Percentiles rank a stretch among this genome's conserved stretches.
Evolutionary conservation across 176 grass and related monocot genomes (phyloP).

Genomic region (Carex cristatella): DNA sequence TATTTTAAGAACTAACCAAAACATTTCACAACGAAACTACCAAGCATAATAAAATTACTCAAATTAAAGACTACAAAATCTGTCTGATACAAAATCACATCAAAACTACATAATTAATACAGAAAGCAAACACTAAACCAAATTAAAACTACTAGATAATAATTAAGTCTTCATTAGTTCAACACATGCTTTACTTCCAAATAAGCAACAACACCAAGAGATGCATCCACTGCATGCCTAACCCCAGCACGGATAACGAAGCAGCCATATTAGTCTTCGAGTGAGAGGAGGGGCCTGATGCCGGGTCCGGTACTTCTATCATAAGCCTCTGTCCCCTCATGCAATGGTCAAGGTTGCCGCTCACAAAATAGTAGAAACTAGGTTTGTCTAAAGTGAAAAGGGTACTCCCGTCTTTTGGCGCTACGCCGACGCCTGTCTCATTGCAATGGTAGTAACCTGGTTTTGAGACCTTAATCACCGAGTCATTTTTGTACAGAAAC

Average conservation of each 20-base stretch:
- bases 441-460: slow-evolving; percentile 84
- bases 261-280: not conserved
- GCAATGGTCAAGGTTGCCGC: slow-evolving; percentile 50
- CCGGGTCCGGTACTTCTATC: slow-evolving; percentile 27
- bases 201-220: slow-evolving; percentile 4
- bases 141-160: not conserved
- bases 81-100: not conserved
- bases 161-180: not conserved
- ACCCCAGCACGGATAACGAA: slow-evolving; percentile 5
- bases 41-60: not conserved
- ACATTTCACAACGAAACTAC: not conserved
- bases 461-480: slow-evolving; percentile 52
- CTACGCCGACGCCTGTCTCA: slow-evolving; percentile 7
- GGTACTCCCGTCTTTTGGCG: slow-evolving; percentile 43
- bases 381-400: slow-evolving; percentile 42
- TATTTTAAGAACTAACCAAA: not conserved
- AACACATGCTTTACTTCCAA: slow-evolving; percentile 1
- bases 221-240: not conserved
- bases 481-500: slow-evolving; percentile 81
- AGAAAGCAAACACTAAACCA: not conserved
- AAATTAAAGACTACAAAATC: not conserved
- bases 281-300: not conserved
- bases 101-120: not conserved
- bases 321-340: slow-evolving; percentile 51
- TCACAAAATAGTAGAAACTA: slow-evolving; percentile 57